A percentile compares a stretch with the other conserved stretches of the same genome.
Evolutionary conservation across 441 rosid genomes (phyloP).

Genomic region (Adansonia grandidieri): DNA sequence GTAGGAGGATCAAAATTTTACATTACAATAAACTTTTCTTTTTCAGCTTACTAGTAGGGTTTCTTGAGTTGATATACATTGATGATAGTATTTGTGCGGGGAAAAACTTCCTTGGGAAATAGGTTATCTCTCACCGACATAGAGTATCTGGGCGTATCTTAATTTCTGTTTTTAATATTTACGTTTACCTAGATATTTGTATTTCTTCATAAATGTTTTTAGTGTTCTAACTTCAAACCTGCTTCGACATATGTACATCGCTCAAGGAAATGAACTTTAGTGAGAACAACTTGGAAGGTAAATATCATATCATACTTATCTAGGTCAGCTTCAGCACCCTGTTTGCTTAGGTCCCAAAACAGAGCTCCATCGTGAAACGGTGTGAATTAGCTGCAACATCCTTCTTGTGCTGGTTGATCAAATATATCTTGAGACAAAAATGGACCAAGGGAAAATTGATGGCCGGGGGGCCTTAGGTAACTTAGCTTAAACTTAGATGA

Average conservation of each 20-base stretch:
- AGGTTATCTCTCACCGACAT: too few relatives aligned
- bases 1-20: background rate
- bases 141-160: too few relatives aligned
- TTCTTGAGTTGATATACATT: background rate
- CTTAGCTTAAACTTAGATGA: background rate
- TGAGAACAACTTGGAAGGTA: constrained; percentile 31
- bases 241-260: constrained; percentile 30
- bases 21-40: background rate
- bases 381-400: background rate
- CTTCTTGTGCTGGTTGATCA: background rate
- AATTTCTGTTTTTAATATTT: background rate
- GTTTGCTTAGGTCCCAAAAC: background rate
- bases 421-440: background rate
- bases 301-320: background rate
- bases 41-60: background rate
- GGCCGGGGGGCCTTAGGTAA: background rate
- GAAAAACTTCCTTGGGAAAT: too few relatives aligned
- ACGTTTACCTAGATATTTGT: background rate
- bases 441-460: background rate
- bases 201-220: background rate
- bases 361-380: background rate
- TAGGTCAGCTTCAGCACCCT: background rate
- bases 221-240: constrained; percentile 8
- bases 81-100: too few relatives aligned
- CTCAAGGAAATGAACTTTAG: constrained; percentile 18